These are phyloP conservation scores for Backusella parvicylindrica DNA, from an alignment of 192 early-diverging fungal species.

Conservation along the genomic window DNA sequence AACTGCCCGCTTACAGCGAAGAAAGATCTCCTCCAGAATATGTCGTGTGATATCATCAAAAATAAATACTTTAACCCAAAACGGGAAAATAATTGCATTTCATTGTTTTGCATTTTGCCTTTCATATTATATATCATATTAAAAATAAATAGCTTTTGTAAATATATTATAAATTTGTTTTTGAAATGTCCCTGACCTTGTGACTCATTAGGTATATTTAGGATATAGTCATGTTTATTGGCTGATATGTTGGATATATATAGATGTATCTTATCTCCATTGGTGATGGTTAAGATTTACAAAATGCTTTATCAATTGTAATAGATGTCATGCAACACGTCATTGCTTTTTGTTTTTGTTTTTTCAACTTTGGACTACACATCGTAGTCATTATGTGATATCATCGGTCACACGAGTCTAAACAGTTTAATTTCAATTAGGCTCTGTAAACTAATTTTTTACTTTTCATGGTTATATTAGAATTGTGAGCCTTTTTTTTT, in stretches of 20 bases:
- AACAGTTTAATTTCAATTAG: background rate
- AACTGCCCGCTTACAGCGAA: conserved; percentile 2
- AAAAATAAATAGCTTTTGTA: background rate
- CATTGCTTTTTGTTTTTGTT: background rate
- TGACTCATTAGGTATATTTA: background rate
- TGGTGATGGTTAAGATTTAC: background rate
- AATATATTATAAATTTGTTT: background rate
- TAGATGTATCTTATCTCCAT: background rate
- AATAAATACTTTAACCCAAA: background rate
- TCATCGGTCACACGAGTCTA: background rate
- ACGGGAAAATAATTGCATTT: background rate
- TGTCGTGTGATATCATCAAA: background rate
- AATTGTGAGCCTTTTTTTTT: background rate
- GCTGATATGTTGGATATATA: background rate
- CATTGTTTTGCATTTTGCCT: background rate
- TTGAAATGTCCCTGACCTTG: background rate
- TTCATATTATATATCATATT: background rate
- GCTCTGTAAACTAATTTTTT: background rate
- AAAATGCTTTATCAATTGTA: background rate
- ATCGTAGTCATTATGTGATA: background rate
- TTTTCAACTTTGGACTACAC: background rate
- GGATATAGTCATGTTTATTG: background rate
- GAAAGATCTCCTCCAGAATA: background rate
- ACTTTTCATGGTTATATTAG: background rate
- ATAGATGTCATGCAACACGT: background rate